Evolutionary conservation across 805 yeast genomes (phyloP).

Genomic region (Cyberlindnera euphorbiiphila): DNA sequence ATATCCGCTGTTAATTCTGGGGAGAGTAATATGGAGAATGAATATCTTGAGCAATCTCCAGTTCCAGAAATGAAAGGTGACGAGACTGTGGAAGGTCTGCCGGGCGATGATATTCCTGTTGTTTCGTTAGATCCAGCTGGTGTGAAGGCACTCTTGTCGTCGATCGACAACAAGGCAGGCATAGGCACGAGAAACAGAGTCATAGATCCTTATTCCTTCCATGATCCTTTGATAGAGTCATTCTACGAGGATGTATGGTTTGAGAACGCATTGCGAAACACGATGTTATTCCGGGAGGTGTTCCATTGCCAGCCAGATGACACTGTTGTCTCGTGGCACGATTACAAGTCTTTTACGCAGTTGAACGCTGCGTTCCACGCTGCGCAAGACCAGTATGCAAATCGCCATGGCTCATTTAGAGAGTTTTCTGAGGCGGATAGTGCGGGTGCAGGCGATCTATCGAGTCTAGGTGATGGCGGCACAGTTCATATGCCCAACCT

Average conservation of each 20-base stretch:
- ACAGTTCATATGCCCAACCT: conserved; percentile 16
- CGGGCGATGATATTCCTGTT: conserved; percentile 34
- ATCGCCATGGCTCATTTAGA: conserved; percentile 9
- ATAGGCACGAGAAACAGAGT: conserved; percentile 35
- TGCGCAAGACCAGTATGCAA: conserved; percentile 30
- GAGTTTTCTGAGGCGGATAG: conserved; percentile 6
- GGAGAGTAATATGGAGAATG: too few species aligned
- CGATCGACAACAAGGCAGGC: conserved; percentile 34
- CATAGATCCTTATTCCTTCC: conserved; percentile 84
- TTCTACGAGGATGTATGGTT: conserved; percentile 87
- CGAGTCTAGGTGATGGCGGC: neutral
- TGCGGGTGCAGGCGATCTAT: neutral
- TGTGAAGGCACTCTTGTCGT: conserved; percentile 37
- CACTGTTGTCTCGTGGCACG: conserved; percentile 83
- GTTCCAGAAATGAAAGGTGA: neutral
- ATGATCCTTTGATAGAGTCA: conserved; percentile 78
- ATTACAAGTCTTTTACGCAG: conserved; percentile 68
- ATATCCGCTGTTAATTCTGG: neutral
- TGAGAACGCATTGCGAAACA: conserved; percentile 77
- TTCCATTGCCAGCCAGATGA: conserved; percentile 97
- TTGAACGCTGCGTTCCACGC: conserved; percentile 52
- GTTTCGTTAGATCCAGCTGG: conserved; percentile 42
- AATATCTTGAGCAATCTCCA: neutral
- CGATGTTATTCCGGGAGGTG: conserved; percentile 73
- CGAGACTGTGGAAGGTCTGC: conserved; percentile 20